Conservation (phyloP, 306 rosid species). For the Medicago arabica region DNA sequence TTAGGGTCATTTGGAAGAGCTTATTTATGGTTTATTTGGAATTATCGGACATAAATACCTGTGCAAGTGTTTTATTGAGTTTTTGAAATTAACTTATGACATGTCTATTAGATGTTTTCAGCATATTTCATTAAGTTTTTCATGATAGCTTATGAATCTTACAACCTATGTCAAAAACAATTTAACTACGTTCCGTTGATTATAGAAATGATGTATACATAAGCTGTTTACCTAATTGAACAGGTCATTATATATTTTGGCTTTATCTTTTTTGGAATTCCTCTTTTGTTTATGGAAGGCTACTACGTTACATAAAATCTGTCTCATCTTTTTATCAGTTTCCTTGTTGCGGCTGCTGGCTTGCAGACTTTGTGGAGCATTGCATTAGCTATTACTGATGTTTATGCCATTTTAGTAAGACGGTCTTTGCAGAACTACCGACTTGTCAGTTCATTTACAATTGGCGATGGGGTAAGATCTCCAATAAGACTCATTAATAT, state of each 20-base stretch:
- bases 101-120: not conserved
- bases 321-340: slow-evolving; percentile 57
- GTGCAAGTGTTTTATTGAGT: not conserved
- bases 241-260: slow-evolving; percentile 1
- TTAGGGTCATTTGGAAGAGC: no score
- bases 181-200: not conserved
- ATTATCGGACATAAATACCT: not conserved
- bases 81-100: not conserved
- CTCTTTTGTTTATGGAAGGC: slow-evolving; percentile 28
- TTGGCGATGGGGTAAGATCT: slow-evolving; percentile 93
- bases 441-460: slow-evolving; percentile 66
- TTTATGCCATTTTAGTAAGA: slow-evolving; percentile 79
- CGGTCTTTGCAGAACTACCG: slow-evolving; percentile 73
- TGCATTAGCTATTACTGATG: slow-evolving; percentile 69
- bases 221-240: not conserved
- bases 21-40: no score
- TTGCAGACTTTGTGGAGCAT: slow-evolving; percentile 83
- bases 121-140: not conserved
- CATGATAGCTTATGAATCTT: not conserved
- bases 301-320: slow-evolving; percentile 14
- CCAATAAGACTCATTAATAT: slow-evolving; percentile 18
- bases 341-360: slow-evolving; percentile 85
- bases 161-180: not conserved
- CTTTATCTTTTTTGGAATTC: not conserved
- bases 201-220: not conserved